Conservation (phyloP, 345 rosid genomes). For the Rhodamnia rubescens region DNA sequence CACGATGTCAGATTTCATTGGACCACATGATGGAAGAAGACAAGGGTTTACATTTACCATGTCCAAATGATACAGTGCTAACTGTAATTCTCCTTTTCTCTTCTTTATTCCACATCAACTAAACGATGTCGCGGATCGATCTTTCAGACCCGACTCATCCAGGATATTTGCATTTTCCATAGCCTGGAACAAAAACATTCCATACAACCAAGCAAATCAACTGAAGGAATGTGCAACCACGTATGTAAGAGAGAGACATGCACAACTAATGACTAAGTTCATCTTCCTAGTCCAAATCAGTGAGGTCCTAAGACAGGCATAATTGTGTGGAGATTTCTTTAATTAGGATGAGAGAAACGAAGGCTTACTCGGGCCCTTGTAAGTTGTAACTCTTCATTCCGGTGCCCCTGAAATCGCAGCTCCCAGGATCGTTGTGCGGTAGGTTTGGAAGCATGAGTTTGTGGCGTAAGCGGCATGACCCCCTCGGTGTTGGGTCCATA, state of each 20-base stretch:
- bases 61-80: neutral
- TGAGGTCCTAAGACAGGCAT: neutral
- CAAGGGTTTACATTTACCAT: neutral
- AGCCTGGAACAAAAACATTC: neutral
- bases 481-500: conserved; percentile 62
- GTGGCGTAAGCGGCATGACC: conserved; percentile 82
- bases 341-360: neutral
- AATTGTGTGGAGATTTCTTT: neutral
- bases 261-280: neutral
- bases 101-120: neutral
- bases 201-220: neutral
- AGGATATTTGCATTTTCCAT: neutral
- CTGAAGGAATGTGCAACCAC: neutral
- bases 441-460: conserved; percentile 60
- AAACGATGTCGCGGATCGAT: too few species aligned
- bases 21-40: neutral
- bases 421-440: conserved; percentile 32
- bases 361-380: conserved; percentile 32
- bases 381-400: conserved; percentile 32
- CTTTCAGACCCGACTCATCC: neutral
- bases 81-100: neutral
- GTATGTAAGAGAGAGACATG: neutral
- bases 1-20: neutral
- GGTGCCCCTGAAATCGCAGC: conserved; percentile 71
- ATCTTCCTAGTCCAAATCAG: neutral